Conservation (phyloP, 495 filamentous ascomycete genomes). For the Corynascus novoguineensis region DNA sequence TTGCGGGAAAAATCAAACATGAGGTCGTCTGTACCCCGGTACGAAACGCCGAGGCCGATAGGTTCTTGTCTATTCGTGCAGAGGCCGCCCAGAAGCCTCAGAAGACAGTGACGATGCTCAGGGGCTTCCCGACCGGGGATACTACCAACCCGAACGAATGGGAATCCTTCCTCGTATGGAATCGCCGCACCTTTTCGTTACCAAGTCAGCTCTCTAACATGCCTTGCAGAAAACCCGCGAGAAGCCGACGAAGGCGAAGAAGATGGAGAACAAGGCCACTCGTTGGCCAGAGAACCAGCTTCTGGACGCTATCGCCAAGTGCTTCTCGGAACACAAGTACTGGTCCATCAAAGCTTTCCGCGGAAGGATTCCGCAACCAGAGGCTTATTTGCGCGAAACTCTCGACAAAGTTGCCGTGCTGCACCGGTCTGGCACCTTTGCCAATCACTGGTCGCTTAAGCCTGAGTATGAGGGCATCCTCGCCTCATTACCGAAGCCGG, state of each 20-base stretch:
- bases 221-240: conserved; percentile 39
- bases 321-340: conserved; percentile 77
- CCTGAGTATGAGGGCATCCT: conserved; percentile 60
- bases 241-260: conserved; percentile 47
- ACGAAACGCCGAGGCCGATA: conserved; percentile 64
- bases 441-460: conserved; percentile 77
- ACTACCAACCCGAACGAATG: conserved; percentile 43
- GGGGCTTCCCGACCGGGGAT: conserved; percentile 36
- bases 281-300: conserved; percentile 85
- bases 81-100: conserved; percentile 61
- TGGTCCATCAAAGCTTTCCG: conserved; percentile 85
- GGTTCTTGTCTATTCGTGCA: conserved; percentile 55
- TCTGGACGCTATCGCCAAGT: conserved; percentile 71
- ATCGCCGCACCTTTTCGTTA: not conserved
- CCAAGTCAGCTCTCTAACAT: conserved; percentile 21
- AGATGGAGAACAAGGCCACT: conserved; percentile 71
- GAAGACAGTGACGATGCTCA: conserved; percentile 44
- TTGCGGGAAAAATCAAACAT: conserved; percentile 66
- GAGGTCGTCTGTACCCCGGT: conserved; percentile 74
- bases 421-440: conserved; percentile 72
- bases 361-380: conserved; percentile 68
- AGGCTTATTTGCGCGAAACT: conserved; percentile 81
- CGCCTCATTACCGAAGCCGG: conserved; percentile 43
- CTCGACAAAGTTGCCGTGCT: conserved; percentile 76
- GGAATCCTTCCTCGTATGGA: conserved; percentile 54